Evolutionary conservation across 2,329 filamentous ascomycete genomes (phyloP).

Genomic region (Phaeosphaeria sp.): DNA sequence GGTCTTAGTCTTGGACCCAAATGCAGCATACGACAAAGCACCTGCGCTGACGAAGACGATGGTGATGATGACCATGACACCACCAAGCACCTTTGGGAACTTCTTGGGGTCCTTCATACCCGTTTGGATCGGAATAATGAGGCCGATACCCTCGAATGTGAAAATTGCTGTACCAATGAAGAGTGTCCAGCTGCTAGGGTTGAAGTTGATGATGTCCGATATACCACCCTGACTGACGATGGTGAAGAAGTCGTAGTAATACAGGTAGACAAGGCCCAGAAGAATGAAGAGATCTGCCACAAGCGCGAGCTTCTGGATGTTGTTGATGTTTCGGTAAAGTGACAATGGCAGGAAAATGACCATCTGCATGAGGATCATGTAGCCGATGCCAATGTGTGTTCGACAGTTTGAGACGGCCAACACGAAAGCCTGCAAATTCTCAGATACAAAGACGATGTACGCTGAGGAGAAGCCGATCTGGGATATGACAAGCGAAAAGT

Average conservation of each 20-base stretch:
- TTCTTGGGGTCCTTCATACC: conserved; percentile 92
- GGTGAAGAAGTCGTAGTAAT: conserved; percentile 92
- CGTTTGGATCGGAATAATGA: conserved; percentile 98
- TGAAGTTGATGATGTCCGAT: conserved; percentile 89
- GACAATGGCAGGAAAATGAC: conserved; percentile 94
- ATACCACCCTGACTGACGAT: conserved; percentile 75
- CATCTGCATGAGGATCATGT: conserved; percentile 93
- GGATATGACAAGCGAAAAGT: conserved; percentile 90
- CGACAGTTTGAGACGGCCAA: conserved; percentile 88
- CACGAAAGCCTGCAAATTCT: conserved; percentile 95
- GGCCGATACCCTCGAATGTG: conserved; percentile 95
- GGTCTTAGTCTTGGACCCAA: conserved; percentile 93
- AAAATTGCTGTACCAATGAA: conserved; percentile 99
- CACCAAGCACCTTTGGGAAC: conserved; percentile 85
- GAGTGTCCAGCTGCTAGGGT: conserved; percentile 89
- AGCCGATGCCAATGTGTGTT: conserved; percentile 83
- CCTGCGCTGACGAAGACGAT: conserved; percentile 90
- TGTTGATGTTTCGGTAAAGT: conserved; percentile 93
- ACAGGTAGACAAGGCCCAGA: conserved; percentile 88
- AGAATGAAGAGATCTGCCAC: conserved; percentile 95
- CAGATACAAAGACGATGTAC: conserved; percentile 95
- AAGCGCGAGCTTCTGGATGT: conserved; percentile 93
- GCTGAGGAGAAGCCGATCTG: conserved; percentile 95
- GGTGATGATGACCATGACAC: conserved; percentile 95
- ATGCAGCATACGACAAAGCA: conserved; percentile 93